phyloP scores from a whole-genome alignment of 768 basidiomycete genomes.

The Suillus plorans region DNA sequence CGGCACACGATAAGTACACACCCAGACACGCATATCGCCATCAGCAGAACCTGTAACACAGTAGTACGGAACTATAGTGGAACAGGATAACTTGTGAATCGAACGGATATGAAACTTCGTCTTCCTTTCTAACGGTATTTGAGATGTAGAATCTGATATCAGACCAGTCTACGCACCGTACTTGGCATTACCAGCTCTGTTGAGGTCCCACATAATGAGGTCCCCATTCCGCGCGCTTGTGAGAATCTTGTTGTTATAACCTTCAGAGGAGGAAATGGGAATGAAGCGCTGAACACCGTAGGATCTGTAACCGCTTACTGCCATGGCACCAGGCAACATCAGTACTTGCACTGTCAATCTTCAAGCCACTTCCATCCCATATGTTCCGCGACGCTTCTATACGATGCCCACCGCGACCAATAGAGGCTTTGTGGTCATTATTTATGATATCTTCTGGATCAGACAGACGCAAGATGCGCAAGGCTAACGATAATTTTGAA shows the following conservation, averaged over 20 bases:
- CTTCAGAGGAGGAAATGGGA: slow-evolving; percentile 33
- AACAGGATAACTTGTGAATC: slow-evolving; percentile 68
- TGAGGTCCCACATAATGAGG: slow-evolving; percentile 80
- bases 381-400: slow-evolving; percentile 75
- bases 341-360: slow-evolving; percentile 75
- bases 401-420: slow-evolving; percentile 61
- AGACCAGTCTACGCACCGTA: slow-evolving; percentile 50
- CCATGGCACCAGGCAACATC: slow-evolving; percentile 82
- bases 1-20: slow-evolving; percentile 30
- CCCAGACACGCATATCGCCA: slow-evolving; percentile 80
- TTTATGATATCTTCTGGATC: slow-evolving; percentile 41
- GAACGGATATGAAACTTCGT: slow-evolving; percentile 71
- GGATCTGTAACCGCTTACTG: slow-evolving; percentile 37
- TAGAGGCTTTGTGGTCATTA: slow-evolving; percentile 49
- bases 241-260: slow-evolving; percentile 70
- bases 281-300: slow-evolving; percentile 5
- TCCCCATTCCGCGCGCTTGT: slow-evolving; percentile 83
- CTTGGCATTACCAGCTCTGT: slow-evolving; percentile 64
- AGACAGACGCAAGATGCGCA: slow-evolving; percentile 59
- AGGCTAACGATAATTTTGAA: slow-evolving; percentile 39
- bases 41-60: slow-evolving; percentile 82
- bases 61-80: slow-evolving; percentile 65
- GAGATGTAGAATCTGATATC: slow-evolving; percentile 8
- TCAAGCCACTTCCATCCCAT: slow-evolving; percentile 77
- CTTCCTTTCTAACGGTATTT: slow-evolving; percentile 53